Percentiles rank a stretch among this genome's conserved stretches.
Conservation (phyloP, 345 rosid species). For the Draba incana region DNA sequence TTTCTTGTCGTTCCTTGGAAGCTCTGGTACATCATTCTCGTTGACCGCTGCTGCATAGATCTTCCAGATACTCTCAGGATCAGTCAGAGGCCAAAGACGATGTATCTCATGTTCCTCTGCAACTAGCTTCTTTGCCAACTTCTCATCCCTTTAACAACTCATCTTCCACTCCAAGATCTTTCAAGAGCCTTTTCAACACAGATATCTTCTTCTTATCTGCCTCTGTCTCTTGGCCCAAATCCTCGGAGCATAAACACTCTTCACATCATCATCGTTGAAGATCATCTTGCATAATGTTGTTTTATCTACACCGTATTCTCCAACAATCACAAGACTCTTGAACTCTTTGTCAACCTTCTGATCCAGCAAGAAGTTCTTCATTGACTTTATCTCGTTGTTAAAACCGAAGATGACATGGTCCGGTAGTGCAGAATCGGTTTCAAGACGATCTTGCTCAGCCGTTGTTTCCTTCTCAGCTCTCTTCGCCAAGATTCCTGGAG, state of each 20-base stretch:
- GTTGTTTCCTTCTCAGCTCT: not conserved
- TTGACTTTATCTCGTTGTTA: conserved; percentile 31
- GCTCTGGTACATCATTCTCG: not conserved
- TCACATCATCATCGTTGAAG: conserved; percentile 40
- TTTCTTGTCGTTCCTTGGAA: conserved; percentile 35
- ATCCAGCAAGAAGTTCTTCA: conserved; percentile 36
- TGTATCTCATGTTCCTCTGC: conserved; percentile 42
- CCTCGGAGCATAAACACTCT: conserved; percentile 47
- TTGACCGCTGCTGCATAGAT: conserved; percentile 37
- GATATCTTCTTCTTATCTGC: conserved; percentile 7
- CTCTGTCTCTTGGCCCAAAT: conserved; percentile 27
- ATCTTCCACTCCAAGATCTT: conserved; percentile 40
- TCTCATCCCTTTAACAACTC: too few relatives aligned
- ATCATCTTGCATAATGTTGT: conserved; percentile 48
- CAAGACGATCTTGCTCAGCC: conserved; percentile 15
- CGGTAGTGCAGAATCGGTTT: not conserved
- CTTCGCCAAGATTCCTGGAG: not conserved
- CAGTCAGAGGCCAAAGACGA: conserved; percentile 37
- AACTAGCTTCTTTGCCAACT: conserved; percentile 43
- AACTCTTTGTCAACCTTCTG: conserved; percentile 37
- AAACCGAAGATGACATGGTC: not conserved
- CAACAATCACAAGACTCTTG: conserved; percentile 47
- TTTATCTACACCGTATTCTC: conserved; percentile 51
- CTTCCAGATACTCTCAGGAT: conserved; percentile 39
- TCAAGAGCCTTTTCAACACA: conserved; percentile 40